A percentile compares a stretch with the other conserved stretches of the same genome.
These are phyloP conservation scores for Meyerozyma smithsonii DNA, from an alignment of 1,139 yeast species.

Conservation along the genomic window DNA sequence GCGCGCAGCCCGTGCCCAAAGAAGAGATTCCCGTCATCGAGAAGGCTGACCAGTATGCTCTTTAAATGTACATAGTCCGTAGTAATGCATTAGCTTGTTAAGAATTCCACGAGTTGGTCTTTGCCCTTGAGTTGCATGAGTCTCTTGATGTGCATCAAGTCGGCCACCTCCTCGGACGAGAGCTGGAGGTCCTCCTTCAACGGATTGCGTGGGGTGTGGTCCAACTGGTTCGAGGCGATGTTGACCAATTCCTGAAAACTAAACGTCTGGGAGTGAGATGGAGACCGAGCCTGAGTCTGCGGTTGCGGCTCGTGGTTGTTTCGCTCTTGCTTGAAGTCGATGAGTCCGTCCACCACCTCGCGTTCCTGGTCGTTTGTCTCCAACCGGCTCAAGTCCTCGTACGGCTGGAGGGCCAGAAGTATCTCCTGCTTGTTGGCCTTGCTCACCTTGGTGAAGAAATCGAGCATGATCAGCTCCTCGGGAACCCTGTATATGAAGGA, in stretches of 20 bases:
- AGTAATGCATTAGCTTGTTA: background rate
- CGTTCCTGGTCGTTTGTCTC: constrained; percentile 20
- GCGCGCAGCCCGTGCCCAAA: constrained; percentile 25
- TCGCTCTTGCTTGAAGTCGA: constrained; percentile 14
- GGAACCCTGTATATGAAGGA: constrained; percentile 62
- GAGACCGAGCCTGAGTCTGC: no score
- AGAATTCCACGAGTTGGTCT: background rate
- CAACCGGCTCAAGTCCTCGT: constrained; percentile 17
- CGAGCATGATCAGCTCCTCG: constrained; percentile 68
- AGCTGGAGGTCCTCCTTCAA: background rate
- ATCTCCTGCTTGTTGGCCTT: constrained; percentile 21
- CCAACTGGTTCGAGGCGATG: background rate
- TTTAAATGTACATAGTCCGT: background rate
- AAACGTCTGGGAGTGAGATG: constrained; percentile 20
- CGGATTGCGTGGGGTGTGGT: no score
- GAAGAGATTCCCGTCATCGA: constrained; percentile 21
- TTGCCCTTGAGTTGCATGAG: background rate
- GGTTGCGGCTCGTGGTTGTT: constrained; percentile 7
- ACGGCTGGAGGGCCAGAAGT: constrained; percentile 20
- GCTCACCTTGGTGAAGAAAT: constrained; percentile 56
- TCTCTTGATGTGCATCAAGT: constrained; percentile 51
- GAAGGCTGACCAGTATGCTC: background rate
- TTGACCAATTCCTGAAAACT: constrained; percentile 8
- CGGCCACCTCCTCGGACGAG: constrained; percentile 40
- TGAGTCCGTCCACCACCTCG: constrained; percentile 23